A percentile compares a stretch with the other conserved stretches of the same genome.
Evolutionary conservation across 768 basidiomycete genomes (phyloP).

Genomic region (Mycena leptocephala): DNA sequence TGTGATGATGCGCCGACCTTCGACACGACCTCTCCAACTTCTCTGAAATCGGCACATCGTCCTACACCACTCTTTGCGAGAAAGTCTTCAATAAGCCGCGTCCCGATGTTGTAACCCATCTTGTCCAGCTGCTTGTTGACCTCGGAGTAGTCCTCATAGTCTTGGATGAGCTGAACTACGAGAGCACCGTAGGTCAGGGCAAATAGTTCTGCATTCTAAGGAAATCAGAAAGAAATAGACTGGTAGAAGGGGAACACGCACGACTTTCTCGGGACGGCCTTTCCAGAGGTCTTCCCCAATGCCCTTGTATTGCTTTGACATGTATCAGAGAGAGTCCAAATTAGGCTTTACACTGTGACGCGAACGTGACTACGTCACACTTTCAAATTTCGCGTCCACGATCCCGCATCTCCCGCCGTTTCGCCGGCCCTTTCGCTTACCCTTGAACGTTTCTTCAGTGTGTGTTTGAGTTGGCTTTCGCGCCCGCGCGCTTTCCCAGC

Average conservation of each 20-base stretch:
- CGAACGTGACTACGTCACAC: too few relatives aligned
- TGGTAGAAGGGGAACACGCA: conserved; percentile 55
- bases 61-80: conserved; percentile 93
- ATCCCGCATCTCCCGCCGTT: too few relatives aligned
- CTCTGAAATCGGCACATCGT: conserved; percentile 93
- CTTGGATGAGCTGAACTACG: conserved; percentile 98
- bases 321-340: conserved; percentile 12
- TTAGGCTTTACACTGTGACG: too few relatives aligned
- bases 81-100: conserved; percentile 96
- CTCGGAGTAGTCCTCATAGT: conserved; percentile 97
- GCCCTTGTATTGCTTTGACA: conserved; percentile 83
- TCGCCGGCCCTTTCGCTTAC: too few relatives aligned
- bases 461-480: too few relatives aligned
- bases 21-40: conserved; percentile 95
- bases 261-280: conserved; percentile 93
- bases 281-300: conserved; percentile 98
- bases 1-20: conserved; percentile 71
- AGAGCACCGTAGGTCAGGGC: conserved; percentile 97
- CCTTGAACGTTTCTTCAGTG: too few relatives aligned
- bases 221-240: conserved; percentile 38
- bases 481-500: too few relatives aligned
- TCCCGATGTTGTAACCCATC: conserved; percentile 99
- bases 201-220: conserved; percentile 97
- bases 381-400: too few relatives aligned
- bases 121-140: conserved; percentile 98